Evolutionary conservation across 441 rosid species (phyloP), one percentile per base, ranked within the genome.

Genomic region (Populus hybrid): DNA sequence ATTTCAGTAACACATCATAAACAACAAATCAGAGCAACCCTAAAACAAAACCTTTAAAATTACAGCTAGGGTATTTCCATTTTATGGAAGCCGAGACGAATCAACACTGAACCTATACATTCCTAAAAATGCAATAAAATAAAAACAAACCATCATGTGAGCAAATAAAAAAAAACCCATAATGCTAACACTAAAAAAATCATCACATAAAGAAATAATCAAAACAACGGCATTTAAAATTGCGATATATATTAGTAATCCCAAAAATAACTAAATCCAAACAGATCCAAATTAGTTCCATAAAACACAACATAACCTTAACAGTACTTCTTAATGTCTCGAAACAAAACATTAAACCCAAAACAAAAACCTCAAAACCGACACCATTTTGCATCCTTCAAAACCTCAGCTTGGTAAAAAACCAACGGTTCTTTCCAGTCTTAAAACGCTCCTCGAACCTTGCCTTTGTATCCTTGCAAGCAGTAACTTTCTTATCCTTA

Each of bases 371-470:
- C 34, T 69, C 50, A 36, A 63, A 61, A 12, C 50, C 24, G 24
- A 20, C n/a, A 32, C 28, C 42, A 36, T 34, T 10, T 42, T 28
- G 28, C 20, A 30, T 50, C 10, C 12, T 32, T 73, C 42, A 88
- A 80, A 89, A 89, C 88, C 92, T 88, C 79, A 89, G 88, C 82
- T 90, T 90, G 20, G 91, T 85, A 46, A 88, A 90, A 81, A 88
- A 88, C 93, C 93, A 89, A 81, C 89, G 78, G 82, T 87, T 89
- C 83, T 89, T 90, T 2, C 93, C 91, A 1, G 90, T 87, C 83
- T 87, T 90, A 80, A 90, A 88, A 79, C 92, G 74, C 76, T 90
- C 93, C 80, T 90, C 92, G 0, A 90, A 83, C 86, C 84, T 83
- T 69, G 83, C 79, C 83, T 90, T 87, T 8, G 87, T 86, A 54